Evolutionary conservation across 176 grass and related monocot genomes (phyloP), one percentile per base, ranked within the genome.

Genomic region (Zoysia japonica): DNA sequence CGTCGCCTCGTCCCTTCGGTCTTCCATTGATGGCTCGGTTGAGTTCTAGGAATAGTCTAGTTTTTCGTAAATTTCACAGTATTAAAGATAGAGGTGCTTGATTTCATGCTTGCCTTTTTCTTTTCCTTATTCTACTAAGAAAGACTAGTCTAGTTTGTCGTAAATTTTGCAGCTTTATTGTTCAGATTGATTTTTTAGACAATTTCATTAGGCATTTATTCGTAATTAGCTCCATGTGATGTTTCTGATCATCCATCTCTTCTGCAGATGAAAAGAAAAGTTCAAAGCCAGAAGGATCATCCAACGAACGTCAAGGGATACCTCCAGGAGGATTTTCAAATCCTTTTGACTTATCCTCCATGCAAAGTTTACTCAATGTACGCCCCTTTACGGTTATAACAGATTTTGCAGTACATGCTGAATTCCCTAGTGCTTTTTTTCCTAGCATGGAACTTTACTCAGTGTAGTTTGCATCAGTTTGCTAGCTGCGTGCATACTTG

Each of bases 361-460:
- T 97, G 90, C 88, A 87, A 67, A 85, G 73, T 55, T 80, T 97
- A 62, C 88, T 93, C 64, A 97, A 97, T 69, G 93, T 97, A 97
- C 51, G 71, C 47, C 62, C 75, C 71, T 28, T 11, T 72, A 36
- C 46, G 2, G 16, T 70, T 65, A 47, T 60, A 55, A 85, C 38
- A 17, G 47, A 73, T 7, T n/a, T 14, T 74, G 11, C 45, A 19
- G 47, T 65, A 39, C 17, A 67, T 78, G 36, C 19, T 72, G 39
- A 12, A 28, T 55, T 68, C 65, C 37, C 13, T 82, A 72, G 13
- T 37, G 0, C 42, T 52, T 57, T 60, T 52, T 10, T 15, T n/a
- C 64, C 12, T n/a, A 59, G 3, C 43, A 17, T 44, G 14, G 3
- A 36, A 73, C 44, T 61, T 15, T 15, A 47, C 11, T 74, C 28